Conservation (phyloP, 2,329 filamentous ascomycete genomes). For the Trichoderma gracile region DNA sequence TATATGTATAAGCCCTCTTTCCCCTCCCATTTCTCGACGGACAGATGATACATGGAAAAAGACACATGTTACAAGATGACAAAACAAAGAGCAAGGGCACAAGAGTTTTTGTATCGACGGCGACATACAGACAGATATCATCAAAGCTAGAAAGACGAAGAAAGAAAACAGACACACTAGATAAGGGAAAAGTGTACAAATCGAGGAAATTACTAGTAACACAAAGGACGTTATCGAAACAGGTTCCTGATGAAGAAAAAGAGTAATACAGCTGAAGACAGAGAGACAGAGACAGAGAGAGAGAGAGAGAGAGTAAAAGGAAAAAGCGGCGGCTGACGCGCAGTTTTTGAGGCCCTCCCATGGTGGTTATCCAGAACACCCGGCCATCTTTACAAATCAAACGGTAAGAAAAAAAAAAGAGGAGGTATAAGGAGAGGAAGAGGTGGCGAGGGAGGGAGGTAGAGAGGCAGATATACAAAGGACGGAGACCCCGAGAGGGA, state of each 20-base stretch:
- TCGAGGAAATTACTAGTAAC: too few relatives aligned
- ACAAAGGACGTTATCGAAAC: too few relatives aligned
- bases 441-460: too few relatives aligned
- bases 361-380: constrained; percentile 42
- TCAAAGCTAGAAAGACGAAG: neutral
- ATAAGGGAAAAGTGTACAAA: neutral
- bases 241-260: too few relatives aligned
- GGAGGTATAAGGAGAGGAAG: neutral
- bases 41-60: neutral
- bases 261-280: too few relatives aligned
- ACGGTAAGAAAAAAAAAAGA: neutral
- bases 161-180: neutral
- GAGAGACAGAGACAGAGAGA: too few relatives aligned
- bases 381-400: constrained; percentile 31
- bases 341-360: constrained; percentile 7
- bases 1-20: too few relatives aligned
- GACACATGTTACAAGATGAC: neutral
- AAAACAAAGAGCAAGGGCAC: neutral
- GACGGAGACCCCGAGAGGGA: neutral
- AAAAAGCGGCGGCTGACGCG: constrained; percentile 19
- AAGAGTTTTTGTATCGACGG: neutral
- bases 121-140: constrained; percentile 14
- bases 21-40: too few relatives aligned
- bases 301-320: neutral
- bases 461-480: neutral